Base-by-base conservation (phyloP, 371 early-diverging fungal genomes). In the Coemansia sp. region DNA sequence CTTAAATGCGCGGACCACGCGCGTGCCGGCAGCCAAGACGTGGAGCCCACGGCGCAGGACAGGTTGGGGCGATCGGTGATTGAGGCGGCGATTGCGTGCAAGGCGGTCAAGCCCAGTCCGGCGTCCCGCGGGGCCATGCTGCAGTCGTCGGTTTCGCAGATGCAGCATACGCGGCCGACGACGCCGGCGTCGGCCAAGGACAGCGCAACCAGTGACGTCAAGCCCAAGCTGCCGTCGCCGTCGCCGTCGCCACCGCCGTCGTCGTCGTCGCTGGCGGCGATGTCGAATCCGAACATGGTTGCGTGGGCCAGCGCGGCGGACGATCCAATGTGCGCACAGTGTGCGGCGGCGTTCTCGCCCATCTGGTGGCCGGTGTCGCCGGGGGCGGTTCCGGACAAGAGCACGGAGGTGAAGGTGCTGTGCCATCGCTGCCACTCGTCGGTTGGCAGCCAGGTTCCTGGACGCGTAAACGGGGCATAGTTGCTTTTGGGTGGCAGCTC, bases 301-400 rank as follows among this genome's bases (percentile, higher is more conserved):
- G 55, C 48, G 20, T 72, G 72, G 72, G 35, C 60, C 39, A 63
- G 53, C 34, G 51, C 69, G 0, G 47, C 51, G 4, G 64, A 55
- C 0, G 61, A 69, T 16, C 72, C 72, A 1, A 43, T 40, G 34
- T 72, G 72, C 49, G 12, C 36, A 8, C 56, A 47, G 40, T 72
- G 72, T 34, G 38, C 64, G 5, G 10, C 48, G 11, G 14, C 39
- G 10, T 63, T 69, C 26, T 72, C 72, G 49, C 72, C 72, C 3
- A 68, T 72, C 16, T 72, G 72, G 72, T 72, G 72, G 72, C 72
- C 68, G 3, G 12, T 47, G 26, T 35, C 67, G n/a, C 53, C 58
- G 2, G 45, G 20, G 36, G 8, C 45, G 7, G 36, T 26, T 53
- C 5, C 34, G 34, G 4, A 4, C 16, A n/a, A 3, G 1, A 14